These are phyloP conservation scores for Saccharomycopsis hybrid DNA, from an alignment of 1,139 yeast genomes.

Conservation along the genomic window DNA sequence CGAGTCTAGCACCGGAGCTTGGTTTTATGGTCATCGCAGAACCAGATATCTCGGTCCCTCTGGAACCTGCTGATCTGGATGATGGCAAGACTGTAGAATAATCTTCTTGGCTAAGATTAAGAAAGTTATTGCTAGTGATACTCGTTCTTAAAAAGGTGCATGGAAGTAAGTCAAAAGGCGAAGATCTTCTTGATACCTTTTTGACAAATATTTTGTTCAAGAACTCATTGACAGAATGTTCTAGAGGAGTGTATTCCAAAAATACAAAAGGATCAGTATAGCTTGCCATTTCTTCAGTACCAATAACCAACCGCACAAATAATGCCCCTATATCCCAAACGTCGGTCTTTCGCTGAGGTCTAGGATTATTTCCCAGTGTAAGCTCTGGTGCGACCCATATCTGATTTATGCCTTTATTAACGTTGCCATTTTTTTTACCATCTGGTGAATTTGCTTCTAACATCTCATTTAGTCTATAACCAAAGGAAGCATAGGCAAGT, in stretches of 20 bases:
- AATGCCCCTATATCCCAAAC: conserved; percentile 88
- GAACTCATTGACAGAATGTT: conserved; percentile 38
- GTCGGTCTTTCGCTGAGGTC: conserved; percentile 75
- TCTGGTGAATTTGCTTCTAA: conserved; percentile 37
- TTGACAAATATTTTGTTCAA: conserved; percentile 56
- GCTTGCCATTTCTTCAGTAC: conserved; percentile 46
- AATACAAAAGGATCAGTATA: conserved; percentile 61
- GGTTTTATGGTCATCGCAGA: not conserved
- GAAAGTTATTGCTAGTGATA: conserved; percentile 28
- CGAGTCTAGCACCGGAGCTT: too few species aligned
- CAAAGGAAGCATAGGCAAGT: conserved; percentile 65
- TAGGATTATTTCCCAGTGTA: conserved; percentile 31
- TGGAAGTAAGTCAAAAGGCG: conserved; percentile 79
- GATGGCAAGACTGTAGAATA: too few species aligned
- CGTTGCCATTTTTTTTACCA: conserved; percentile 3
- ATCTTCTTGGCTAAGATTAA: conserved; percentile 15
- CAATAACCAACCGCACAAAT: conserved; percentile 66
- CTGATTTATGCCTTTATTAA: conserved; percentile 13
- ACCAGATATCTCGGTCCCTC: not conserved
- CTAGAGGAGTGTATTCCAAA: conserved; percentile 12
- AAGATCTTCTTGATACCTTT: conserved; percentile 67
- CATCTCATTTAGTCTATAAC: conserved; percentile 61
- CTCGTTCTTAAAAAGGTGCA: conserved; percentile 75
- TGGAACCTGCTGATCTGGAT: not conserved
- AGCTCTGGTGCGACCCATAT: conserved; percentile 81